These are phyloP conservation scores for Macaranga tanarius DNA, from an alignment of 441 rosid genomes.

Conservation along the genomic window DNA sequence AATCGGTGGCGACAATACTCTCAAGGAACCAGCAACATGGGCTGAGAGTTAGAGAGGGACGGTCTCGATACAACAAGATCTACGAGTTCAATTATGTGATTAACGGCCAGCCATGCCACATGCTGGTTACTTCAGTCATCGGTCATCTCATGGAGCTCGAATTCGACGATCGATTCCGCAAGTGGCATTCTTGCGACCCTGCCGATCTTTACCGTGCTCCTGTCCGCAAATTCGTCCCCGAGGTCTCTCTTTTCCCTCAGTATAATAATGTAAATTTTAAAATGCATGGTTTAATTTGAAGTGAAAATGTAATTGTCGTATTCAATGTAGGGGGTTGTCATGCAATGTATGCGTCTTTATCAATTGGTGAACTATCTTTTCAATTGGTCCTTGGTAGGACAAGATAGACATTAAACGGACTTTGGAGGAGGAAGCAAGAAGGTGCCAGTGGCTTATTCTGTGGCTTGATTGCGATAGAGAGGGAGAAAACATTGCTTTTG, in stretches of 20 bases:
- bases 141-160: slow-evolving; percentile 97
- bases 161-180: slow-evolving; percentile 83
- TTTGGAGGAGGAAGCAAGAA: slow-evolving; percentile 94
- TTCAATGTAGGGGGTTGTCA: not conserved
- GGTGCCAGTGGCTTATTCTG: slow-evolving; percentile 85
- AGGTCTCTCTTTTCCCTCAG: slow-evolving; percentile 38
- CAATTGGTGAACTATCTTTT: not conserved
- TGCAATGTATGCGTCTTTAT: not conserved
- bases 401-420: slow-evolving; percentile 83
- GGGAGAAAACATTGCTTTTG: slow-evolving; percentile 95
- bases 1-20: slow-evolving; percentile 73
- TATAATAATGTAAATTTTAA: not conserved
- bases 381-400: slow-evolving; percentile 45
- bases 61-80: slow-evolving; percentile 88
- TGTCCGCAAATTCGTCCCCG: slow-evolving; percentile 79
- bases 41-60: slow-evolving; percentile 72
- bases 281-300: no score
- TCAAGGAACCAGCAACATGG: slow-evolving; percentile 59
- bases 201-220: slow-evolving; percentile 81
- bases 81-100: slow-evolving; percentile 85
- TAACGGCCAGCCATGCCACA: slow-evolving; percentile 76
- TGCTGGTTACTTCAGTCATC: slow-evolving; percentile 88
- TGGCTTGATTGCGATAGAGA: slow-evolving; percentile 99
- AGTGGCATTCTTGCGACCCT: slow-evolving; percentile 97
- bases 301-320: no score